phyloP scores from a whole-genome alignment of 2,329 filamentous ascomycete genomes.

The Verticillium dahliae region DNA sequence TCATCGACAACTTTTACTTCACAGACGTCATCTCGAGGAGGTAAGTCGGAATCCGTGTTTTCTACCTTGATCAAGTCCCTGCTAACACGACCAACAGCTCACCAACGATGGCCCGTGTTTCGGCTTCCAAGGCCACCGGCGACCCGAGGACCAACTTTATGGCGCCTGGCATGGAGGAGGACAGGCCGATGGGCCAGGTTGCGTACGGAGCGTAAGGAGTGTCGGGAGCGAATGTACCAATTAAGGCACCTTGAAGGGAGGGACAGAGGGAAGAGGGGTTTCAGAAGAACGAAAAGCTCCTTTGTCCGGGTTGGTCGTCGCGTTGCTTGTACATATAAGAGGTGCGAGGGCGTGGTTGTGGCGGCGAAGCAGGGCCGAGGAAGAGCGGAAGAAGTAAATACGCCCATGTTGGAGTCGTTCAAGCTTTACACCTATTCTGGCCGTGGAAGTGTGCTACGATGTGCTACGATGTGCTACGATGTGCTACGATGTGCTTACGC shows the following conservation, averaged over 20 bases:
- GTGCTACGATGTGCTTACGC: no score
- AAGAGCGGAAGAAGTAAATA: conserved; percentile 14
- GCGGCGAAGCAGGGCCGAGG: conserved; percentile 3
- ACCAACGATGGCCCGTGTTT: conserved; percentile 97
- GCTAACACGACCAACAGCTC: conserved; percentile 52
- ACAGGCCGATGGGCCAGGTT: conserved; percentile 54
- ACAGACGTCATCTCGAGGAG: conserved; percentile 95
- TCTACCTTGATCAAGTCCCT: not conserved
- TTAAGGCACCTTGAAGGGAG: conserved; percentile 5
- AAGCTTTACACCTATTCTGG: not conserved
- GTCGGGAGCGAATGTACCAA: conserved; percentile 1
- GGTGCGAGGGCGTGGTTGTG: conserved; percentile 3
- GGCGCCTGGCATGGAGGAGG: conserved; percentile 62
- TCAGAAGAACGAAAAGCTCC: conserved; percentile 28
- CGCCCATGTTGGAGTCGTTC: conserved; percentile 2
- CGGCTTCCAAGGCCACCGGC: conserved; percentile 78
- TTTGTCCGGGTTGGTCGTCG: conserved; percentile 21
- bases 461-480: no score
- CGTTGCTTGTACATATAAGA: conserved; percentile 30
- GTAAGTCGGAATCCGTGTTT: conserved; percentile 41
- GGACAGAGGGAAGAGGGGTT: conserved; percentile 15
- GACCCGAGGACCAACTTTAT: conserved; percentile 75
- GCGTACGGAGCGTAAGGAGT: conserved; percentile 46
- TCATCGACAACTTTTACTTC: conserved; percentile 96
- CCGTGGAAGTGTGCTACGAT: no score